A percentile compares a stretch with the other conserved stretches of the same genome.
Conservation (phyloP, 2,329 filamentous ascomycete genomes). For the Hansfordia pulvinata region DNA sequence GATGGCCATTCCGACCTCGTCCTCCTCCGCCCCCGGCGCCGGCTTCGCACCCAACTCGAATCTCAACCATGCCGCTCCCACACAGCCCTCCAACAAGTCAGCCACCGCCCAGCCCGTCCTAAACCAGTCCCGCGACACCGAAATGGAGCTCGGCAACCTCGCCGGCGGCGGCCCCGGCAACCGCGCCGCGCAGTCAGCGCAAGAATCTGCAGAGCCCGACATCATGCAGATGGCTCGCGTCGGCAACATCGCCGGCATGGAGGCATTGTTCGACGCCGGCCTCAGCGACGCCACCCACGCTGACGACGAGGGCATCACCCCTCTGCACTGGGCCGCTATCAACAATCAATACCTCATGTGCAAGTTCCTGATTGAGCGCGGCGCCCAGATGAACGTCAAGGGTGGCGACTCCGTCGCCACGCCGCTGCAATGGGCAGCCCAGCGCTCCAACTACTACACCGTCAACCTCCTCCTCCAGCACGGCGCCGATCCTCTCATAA, state of each 20-base stretch:
- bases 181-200: conserved; percentile 30
- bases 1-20: too few species aligned
- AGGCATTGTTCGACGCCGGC: conserved; percentile 75
- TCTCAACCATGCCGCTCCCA: conserved; percentile 26
- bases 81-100: conserved; percentile 41
- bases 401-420: conserved; percentile 93
- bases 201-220: too few species aligned
- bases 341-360: conserved; percentile 98
- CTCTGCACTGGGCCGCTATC: conserved; percentile 88
- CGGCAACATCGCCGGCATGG: conserved; percentile 75
- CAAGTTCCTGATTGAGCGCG: conserved; percentile 75
- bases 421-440: conserved; percentile 91
- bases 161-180: conserved; percentile 16
- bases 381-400: conserved; percentile 87
- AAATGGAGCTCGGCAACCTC: conserved; percentile 38
- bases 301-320: conserved; percentile 89
- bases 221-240: conserved; percentile 91
- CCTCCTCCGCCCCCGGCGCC: too few species aligned
- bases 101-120: conserved; percentile 38
- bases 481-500: conserved; percentile 84
- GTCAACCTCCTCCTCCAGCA: conserved; percentile 84
- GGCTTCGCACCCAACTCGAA: conserved; percentile 18
- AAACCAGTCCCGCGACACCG: conserved; percentile 38
- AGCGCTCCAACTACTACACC: conserved; percentile 92
- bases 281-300: conserved; percentile 71